Percentiles rank a stretch among this genome's conserved stretches.
Conservation (phyloP, 129 eudicot species). For the Daucus carota region DH1_v3.0 NC_030384.2:30918501-30919000, state of each 20-base stretch:
- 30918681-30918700: constrained; percentile 1
- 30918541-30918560: not conserved
- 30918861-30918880: not conserved
- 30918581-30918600: constrained; percentile 4
- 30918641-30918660: constrained; percentile 18
- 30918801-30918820: not conserved
- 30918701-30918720: not conserved
- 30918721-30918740: constrained; percentile 19
- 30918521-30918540: constrained; percentile 3
- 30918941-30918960: constrained; percentile 18
- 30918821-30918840: not conserved
- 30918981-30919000: constrained; percentile 16
- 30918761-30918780: constrained; percentile 10
- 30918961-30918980: constrained; percentile 3
- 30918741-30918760: constrained; percentile 5
- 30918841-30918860: not conserved
- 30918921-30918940: constrained; percentile 19
- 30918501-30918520: constrained; percentile 44
- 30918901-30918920: not conserved
- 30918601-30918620: constrained; percentile 4
- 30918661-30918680: constrained; percentile 13
- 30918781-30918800: constrained; percentile 17
- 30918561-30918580: constrained; percentile 10
- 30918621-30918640: constrained; percentile 1
- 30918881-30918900: not conserved